Percentiles rank a stretch among this genome's conserved stretches.
phyloP scores from a whole-genome alignment of 2,329 filamentous ascomycete species.

The Domatiomyces globalis region DNA sequence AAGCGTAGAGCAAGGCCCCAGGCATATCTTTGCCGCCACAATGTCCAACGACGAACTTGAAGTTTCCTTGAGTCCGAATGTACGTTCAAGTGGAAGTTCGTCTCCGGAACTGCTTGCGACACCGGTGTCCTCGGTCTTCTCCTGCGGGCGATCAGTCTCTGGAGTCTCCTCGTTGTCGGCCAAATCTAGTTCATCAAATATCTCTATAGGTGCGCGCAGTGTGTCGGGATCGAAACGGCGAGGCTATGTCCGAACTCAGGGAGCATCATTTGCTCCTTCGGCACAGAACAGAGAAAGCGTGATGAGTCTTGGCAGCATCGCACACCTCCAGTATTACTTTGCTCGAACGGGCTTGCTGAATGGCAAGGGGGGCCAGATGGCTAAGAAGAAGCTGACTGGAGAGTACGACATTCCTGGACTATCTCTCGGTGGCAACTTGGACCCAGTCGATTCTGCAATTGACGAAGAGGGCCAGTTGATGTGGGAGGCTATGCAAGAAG shows the following conservation, averaged over 20 bases:
- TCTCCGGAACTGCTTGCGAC: slow-evolving; percentile 13
- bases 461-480: slow-evolving; percentile 32
- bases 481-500: slow-evolving; percentile 40
- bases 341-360: slow-evolving; percentile 85
- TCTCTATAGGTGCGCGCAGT: slow-evolving; percentile 28
- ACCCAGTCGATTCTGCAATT: slow-evolving; percentile 35
- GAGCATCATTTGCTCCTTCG: slow-evolving; percentile 78
- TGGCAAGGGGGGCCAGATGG: slow-evolving; percentile 76
- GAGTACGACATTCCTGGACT: slow-evolving; percentile 28
- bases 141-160: slow-evolving; percentile 31
- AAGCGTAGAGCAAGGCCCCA: no score
- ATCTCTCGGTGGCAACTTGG: slow-evolving; percentile 26
- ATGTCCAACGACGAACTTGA: not conserved
- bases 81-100: not conserved
- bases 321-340: slow-evolving; percentile 97
- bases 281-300: slow-evolving; percentile 86
- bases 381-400: slow-evolving; percentile 48
- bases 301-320: slow-evolving; percentile 89
- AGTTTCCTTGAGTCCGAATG: not conserved
- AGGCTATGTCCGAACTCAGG: slow-evolving; percentile 77
- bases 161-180: slow-evolving; percentile 32
- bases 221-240: slow-evolving; percentile 37
- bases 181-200: slow-evolving; percentile 31
- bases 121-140: slow-evolving; percentile 7
- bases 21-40: not conserved